A percentile compares a stretch with the other conserved stretches of the same genome.
Conservation (phyloP, 345 rosid species). For the Fremontodendron californicum region DNA sequence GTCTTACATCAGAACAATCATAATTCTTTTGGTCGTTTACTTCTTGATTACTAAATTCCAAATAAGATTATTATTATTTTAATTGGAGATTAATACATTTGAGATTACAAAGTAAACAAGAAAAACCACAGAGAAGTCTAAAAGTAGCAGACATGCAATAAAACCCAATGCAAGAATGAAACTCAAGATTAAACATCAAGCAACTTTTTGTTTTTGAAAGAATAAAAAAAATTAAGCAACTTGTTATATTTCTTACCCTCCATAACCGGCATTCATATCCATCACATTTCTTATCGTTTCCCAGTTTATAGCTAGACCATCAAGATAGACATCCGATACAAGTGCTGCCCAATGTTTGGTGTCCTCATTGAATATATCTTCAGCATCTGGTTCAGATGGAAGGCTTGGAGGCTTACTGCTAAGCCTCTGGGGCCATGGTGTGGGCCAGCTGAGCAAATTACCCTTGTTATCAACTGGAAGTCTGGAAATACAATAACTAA, state of each 20-base stretch:
- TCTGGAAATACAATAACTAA: slow-evolving; percentile 56
- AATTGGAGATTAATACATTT: neutral
- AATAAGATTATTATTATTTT: neutral
- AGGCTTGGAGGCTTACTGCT: slow-evolving; percentile 50
- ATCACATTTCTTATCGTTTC: slow-evolving; percentile 61
- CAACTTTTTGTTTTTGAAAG: neutral
- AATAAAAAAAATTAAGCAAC: neutral
- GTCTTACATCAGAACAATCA: neutral
- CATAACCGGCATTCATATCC: slow-evolving; percentile 95
- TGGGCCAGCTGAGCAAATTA: slow-evolving; percentile 55
- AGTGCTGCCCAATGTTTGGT: slow-evolving; percentile 66
- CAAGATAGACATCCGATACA: slow-evolving; percentile 61
- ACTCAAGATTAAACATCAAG: neutral
- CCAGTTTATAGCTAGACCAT: slow-evolving; percentile 65
- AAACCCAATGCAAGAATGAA: neutral
- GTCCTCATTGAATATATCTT: slow-evolving; percentile 45
- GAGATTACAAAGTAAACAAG: neutral
- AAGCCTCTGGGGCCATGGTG: slow-evolving; percentile 76
- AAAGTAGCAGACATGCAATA: neutral
- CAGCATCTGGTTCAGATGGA: slow-evolving; percentile 33
- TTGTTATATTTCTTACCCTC: slow-evolving; percentile 59
- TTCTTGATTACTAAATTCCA: neutral
- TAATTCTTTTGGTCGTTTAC: neutral
- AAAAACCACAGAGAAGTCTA: neutral
- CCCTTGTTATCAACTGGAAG: slow-evolving; percentile 50